Evolutionary conservation across 2,329 filamentous ascomycete species (phyloP), one percentile per base, ranked within the genome.

Genomic region (Cercospora berteroae): DNA sequence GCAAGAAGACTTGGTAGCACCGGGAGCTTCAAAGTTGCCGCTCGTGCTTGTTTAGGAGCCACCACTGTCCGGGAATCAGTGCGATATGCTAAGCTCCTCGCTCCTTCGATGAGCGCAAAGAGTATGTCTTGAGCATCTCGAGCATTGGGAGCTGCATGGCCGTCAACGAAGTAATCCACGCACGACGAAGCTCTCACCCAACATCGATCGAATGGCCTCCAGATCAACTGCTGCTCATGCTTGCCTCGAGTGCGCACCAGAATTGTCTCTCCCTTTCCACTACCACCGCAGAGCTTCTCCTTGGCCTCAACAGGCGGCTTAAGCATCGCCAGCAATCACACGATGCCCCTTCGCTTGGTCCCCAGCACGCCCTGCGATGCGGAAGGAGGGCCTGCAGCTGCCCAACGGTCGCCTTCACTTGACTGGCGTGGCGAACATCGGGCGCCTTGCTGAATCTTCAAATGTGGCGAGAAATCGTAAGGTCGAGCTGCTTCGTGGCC

Each of bases 1-100:
- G 25, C 25, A 27, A 27, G 25, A 27, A 27, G 25, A 27, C 3
- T 27, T 27, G 25, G 25, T 3, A 27, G 25, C 5, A 27, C 25
- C 3, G 5, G 25, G 25, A 5, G 25, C 25, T 27, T 27, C 3
- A 27, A 27, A 27, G 23, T 7, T 27, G 48, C 12, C 12, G 13
- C 48, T 8, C 20, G 6, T 55, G 4, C 23, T 25, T 55, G 48
- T 69, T 57, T 60, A 48, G 65, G 65, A 69, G 67, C 62, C 67
- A 65, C 67, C 62, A 64, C 61, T 55, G 64, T 66, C 60, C 55
- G 61, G 67, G 64, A 50, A 64, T 61, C 67, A 52, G 56, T 65
- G 65, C 48, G 59, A 25, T n/a, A 69, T 67, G 67, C 67, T 64
- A 44, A 69, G 67, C 67, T 69, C 67, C 65, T 52, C 65, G 57